Evolutionary conservation across 345 rosid species (phyloP).

Genomic region (Brassica incana): DNA sequence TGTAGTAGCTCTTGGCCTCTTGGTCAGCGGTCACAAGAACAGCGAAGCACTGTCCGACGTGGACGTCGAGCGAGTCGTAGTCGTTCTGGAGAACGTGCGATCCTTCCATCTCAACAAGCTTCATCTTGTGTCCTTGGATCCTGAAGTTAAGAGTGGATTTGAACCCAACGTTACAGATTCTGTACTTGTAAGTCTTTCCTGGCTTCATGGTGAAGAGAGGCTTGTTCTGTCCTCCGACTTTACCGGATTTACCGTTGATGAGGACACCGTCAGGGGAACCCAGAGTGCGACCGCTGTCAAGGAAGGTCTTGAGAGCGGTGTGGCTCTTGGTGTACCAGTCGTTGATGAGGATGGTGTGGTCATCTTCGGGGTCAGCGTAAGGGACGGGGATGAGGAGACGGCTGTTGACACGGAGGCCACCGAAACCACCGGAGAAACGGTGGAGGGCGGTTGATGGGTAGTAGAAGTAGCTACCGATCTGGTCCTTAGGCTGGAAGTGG

Average conservation of each 20-base stretch:
- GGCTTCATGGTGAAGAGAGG: slow-evolving; percentile 69
- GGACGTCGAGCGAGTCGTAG: slow-evolving; percentile 70
- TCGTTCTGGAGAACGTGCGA: slow-evolving; percentile 63
- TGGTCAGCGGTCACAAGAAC: slow-evolving; percentile 70
- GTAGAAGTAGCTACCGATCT: slow-evolving; percentile 76
- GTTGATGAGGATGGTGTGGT: slow-evolving; percentile 53
- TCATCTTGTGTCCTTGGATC: slow-evolving; percentile 71
- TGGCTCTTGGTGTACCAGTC: slow-evolving; percentile 71
- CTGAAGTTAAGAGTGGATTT: slow-evolving; percentile 62
- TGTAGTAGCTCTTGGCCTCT: slow-evolving; percentile 56
- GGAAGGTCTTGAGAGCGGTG: slow-evolving; percentile 43
- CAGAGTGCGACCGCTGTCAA: slow-evolving; percentile 58
- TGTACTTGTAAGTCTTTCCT: slow-evolving; percentile 62
- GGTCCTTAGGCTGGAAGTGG: slow-evolving; percentile 85
- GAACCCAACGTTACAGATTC: slow-evolving; percentile 64
- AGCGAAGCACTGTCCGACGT: slow-evolving; percentile 60
- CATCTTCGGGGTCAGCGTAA: slow-evolving; percentile 63
- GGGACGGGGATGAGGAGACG: slow-evolving; percentile 76
- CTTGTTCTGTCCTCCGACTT: slow-evolving; percentile 35
- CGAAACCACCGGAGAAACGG: slow-evolving; percentile 65
- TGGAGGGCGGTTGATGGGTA: slow-evolving; percentile 60
- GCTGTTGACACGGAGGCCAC: slow-evolving; percentile 72
- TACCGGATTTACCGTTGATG: slow-evolving; percentile 59
- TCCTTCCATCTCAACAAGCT: slow-evolving; percentile 79
- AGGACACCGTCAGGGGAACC: slow-evolving; percentile 59